Percentiles rank a stretch among this genome's conserved stretches.
Conservation (phyloP, 441 rosid species). For the Erodium texanum region DNA sequence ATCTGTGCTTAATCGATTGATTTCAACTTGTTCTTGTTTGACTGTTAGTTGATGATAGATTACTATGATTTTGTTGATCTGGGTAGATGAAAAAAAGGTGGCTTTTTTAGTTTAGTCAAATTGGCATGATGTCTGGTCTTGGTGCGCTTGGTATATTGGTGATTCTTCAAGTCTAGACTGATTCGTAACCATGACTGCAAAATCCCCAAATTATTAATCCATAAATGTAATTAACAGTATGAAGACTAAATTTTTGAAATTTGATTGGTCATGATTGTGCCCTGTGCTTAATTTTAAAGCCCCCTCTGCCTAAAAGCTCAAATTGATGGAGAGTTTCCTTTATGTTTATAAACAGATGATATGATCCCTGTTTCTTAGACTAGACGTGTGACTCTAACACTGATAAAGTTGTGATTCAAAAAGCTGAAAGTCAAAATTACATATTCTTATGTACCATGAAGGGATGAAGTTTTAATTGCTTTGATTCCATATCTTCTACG, state of each 20-base stretch:
- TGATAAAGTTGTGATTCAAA: background rate
- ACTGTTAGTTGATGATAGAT: too few species aligned
- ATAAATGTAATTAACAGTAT: background rate
- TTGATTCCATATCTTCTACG: background rate
- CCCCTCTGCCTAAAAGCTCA: too few species aligned
- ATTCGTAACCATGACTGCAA: background rate
- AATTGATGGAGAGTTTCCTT: too few species aligned
- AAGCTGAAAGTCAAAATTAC: background rate
- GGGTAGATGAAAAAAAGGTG: background rate
- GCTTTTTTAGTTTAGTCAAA: background rate
- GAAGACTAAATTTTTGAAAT: too few species aligned
- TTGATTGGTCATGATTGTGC: background rate
- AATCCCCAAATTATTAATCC: background rate
- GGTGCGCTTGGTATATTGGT: background rate
- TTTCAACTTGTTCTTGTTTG: background rate
- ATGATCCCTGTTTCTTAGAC: too few species aligned
- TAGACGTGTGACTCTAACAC: too few species aligned
- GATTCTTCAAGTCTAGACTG: background rate
- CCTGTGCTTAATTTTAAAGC: too few species aligned
- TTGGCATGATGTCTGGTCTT: background rate
- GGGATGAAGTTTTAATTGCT: background rate
- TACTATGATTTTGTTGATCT: background rate
- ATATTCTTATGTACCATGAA: background rate
- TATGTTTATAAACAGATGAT: too few species aligned
- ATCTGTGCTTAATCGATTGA: background rate